These are phyloP conservation scores for Inonotus obliquus DNA, from an alignment of 1,284 basidiomycete genomes.

Conservation along the genomic window DNA sequence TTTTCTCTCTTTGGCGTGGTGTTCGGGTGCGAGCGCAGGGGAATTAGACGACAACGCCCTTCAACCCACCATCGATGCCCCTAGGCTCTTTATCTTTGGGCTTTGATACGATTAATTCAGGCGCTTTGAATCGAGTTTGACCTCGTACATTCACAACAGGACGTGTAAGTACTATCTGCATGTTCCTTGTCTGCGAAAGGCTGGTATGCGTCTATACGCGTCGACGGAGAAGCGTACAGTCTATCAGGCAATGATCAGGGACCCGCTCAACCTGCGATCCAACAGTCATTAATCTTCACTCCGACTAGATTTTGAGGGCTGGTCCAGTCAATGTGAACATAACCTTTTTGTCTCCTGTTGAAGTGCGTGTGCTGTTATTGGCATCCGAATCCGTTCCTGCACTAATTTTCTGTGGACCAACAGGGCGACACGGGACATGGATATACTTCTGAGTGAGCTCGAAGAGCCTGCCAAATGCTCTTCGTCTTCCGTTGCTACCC, in stretches of 20 bases:
- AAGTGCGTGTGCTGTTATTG: conserved; percentile 26
- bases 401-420: not conserved
- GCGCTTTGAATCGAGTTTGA: conserved; percentile 35
- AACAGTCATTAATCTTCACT: conserved; percentile 25
- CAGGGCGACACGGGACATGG: conserved; percentile 31
- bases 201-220: conserved; percentile 36
- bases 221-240: conserved; percentile 31
- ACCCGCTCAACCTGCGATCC: conserved; percentile 5
- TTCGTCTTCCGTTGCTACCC: conserved; percentile 7
- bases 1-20: not conserved
- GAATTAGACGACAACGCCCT: conserved; percentile 49
- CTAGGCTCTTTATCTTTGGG: conserved; percentile 62
- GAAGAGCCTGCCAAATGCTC: conserved; percentile 29
- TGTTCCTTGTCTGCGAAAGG: conserved; percentile 17
- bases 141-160: conserved; percentile 21
- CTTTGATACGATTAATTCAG: conserved; percentile 26
- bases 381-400: not conserved
- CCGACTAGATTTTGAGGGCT: conserved; percentile 34
- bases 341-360: conserved; percentile 38
- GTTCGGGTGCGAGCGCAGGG: not conserved
- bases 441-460: conserved; percentile 36
- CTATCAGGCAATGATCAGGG: conserved; percentile 12
- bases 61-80: conserved; percentile 53
- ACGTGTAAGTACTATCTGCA: not conserved
- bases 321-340: conserved; percentile 34